Evolutionary conservation across 352 stramenopile species (phyloP).

Genomic region (Aphanomyces euteiches): DNA sequence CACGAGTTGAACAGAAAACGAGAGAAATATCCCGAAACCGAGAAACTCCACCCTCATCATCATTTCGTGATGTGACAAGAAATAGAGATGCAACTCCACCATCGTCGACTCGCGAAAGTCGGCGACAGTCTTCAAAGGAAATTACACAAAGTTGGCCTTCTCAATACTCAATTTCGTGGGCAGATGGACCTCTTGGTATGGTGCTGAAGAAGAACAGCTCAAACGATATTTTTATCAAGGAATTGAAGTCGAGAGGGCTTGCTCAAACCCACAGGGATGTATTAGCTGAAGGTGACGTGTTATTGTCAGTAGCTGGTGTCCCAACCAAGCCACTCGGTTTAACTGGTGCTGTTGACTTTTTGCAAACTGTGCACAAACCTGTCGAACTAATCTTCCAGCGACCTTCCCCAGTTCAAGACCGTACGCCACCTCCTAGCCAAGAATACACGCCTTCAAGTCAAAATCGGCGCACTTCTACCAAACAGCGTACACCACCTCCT

Average conservation of each 20-base stretch:
- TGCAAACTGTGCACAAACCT: conserved; percentile 75
- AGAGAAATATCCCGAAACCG: neutral
- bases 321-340: conserved; percentile 70
- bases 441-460: neutral
- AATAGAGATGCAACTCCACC: neutral
- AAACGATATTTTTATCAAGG: conserved; percentile 63
- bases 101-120: no score
- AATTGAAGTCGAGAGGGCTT: conserved; percentile 38
- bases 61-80: neutral
- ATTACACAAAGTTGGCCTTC: neutral
- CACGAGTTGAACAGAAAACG: neutral
- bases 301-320: conserved; percentile 66
- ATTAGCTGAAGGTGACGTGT: conserved; percentile 65
- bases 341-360: conserved; percentile 65
- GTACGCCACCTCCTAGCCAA: conserved; percentile 17
- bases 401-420: conserved; percentile 6
- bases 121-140: neutral
- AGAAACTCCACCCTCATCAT: neutral
- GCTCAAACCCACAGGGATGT: neutral
- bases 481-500: neutral
- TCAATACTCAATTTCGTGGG: conserved; percentile 68
- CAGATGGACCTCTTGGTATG: conserved; percentile 69
- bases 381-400: conserved; percentile 75
- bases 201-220: conserved; percentile 69
- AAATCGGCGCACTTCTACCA: no score